These are phyloP conservation scores for Aspergillus alliaceus DNA, from an alignment of 2,329 filamentous ascomycete species.

Conservation along the genomic window DNA sequence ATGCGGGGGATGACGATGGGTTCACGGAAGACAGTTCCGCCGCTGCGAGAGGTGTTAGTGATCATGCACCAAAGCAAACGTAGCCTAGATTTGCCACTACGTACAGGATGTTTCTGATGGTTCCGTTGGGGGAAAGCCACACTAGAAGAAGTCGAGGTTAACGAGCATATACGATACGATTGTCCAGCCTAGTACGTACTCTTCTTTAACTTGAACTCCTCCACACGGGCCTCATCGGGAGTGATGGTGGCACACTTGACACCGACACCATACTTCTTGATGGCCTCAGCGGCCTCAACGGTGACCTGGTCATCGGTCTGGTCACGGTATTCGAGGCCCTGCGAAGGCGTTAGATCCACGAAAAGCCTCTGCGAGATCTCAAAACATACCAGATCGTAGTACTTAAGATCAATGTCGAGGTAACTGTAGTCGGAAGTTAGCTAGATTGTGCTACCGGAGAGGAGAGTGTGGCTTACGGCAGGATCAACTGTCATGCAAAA, in stretches of 20 bases:
- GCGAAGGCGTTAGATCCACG: constrained; percentile 13
- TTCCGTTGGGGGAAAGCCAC: constrained; percentile 99
- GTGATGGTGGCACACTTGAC: constrained; percentile 99
- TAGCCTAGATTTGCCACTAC: constrained; percentile 16
- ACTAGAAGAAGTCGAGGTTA: constrained; percentile 52
- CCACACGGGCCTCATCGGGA: constrained; percentile 90
- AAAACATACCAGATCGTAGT: constrained; percentile 74
- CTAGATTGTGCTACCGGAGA: constrained; percentile 7
- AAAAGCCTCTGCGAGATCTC: not conserved
- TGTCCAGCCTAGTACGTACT: constrained; percentile 56
- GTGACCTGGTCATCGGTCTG: constrained; percentile 97
- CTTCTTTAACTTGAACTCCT: constrained; percentile 99
- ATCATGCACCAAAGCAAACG: constrained; percentile 1
- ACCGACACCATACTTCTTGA: constrained; percentile 98
- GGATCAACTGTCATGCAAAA: constrained; percentile 65
- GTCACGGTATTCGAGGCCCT: constrained; percentile 89
- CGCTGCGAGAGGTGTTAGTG: constrained; percentile 44
- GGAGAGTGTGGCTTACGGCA: constrained; percentile 56
- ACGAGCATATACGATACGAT: not conserved
- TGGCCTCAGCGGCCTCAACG: constrained; percentile 89
- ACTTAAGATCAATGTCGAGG: constrained; percentile 96
- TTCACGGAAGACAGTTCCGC: constrained; percentile 98
- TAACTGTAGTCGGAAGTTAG: constrained; percentile 52
- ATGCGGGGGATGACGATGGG: constrained; percentile 95
- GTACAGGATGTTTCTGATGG: constrained; percentile 64